These are phyloP conservation scores for Fusarium algeriense DNA, from an alignment of 2,329 filamentous ascomycete species.

Conservation along the genomic window DNA sequence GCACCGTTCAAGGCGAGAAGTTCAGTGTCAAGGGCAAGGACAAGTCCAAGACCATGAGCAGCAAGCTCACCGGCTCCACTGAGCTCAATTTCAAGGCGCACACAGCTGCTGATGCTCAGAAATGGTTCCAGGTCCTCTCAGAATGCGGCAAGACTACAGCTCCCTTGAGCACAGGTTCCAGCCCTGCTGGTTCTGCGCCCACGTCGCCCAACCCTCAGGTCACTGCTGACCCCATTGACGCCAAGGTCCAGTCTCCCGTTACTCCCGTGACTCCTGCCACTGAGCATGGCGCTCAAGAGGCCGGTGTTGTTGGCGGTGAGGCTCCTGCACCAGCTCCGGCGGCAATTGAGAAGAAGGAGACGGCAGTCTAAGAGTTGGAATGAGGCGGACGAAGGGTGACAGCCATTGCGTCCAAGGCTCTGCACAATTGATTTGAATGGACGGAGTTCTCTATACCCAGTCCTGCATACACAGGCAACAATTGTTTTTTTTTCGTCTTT, in stretches of 20 bases:
- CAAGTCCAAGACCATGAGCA: conserved; percentile 80
- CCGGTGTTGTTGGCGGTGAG: conserved; percentile 56
- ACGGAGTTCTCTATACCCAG: conserved; percentile 31
- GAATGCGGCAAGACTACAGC: conserved; percentile 67
- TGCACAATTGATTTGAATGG: conserved; percentile 7
- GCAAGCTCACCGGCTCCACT: conserved; percentile 81
- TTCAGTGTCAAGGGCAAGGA: conserved; percentile 98
- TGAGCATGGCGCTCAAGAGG: conserved; percentile 60
- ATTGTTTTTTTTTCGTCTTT: conserved; percentile 5
- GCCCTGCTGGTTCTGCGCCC: conserved; percentile 46
- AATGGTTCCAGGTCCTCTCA: conserved; percentile 84
- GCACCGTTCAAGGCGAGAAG: conserved; percentile 78
- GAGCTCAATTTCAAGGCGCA: conserved; percentile 92
- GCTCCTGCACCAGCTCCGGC: conserved; percentile 35
- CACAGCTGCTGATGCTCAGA: conserved; percentile 80
- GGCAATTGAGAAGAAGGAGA: conserved; percentile 40
- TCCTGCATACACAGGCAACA: conserved; percentile 22
- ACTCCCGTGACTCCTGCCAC: conserved; percentile 29
- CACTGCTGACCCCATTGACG: conserved; percentile 29
- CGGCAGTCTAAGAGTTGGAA: conserved; percentile 29
- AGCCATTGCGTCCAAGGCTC: conserved; percentile 9
- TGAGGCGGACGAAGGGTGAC: conserved; percentile 37
- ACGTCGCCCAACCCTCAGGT: conserved; percentile 45
- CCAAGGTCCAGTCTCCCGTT: conserved; percentile 34
- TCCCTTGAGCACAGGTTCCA: conserved; percentile 43